These are phyloP conservation scores for Trichoderma aggressivum DNA, from an alignment of 2,329 filamentous ascomycete species.

Conservation along the genomic window DNA sequence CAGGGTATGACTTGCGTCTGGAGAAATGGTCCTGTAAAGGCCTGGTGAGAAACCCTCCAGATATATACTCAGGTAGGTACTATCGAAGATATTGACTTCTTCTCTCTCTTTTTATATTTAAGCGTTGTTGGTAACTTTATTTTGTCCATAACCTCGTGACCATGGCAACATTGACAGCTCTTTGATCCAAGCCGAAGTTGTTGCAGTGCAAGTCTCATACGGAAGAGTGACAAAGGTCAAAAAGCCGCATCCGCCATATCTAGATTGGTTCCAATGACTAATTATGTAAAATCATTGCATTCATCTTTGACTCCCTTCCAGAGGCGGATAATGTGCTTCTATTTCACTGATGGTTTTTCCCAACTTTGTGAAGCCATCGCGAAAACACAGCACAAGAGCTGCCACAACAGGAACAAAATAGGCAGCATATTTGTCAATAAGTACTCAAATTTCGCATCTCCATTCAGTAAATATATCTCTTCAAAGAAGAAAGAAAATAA, in stretches of 20 bases:
- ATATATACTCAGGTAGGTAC: background rate
- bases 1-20: background rate
- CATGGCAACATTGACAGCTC: background rate
- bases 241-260: background rate
- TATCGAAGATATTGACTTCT: background rate
- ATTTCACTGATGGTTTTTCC: too few relatives aligned
- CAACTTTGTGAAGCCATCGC: background rate
- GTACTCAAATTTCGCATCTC: background rate
- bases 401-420: background rate
- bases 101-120: background rate
- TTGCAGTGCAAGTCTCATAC: background rate
- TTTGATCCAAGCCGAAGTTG: background rate
- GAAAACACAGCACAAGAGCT: background rate
- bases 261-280: background rate
- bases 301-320: background rate
- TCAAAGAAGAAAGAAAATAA: background rate
- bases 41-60: too few relatives aligned
- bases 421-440: background rate
- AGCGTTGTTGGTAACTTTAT: too few relatives aligned
- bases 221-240: background rate
- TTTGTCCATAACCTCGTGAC: background rate
- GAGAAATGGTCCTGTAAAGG: background rate
- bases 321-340: background rate
- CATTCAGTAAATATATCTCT: background rate
- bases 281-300: fast-evolving